Base-by-base conservation (phyloP, 768 basidiomycete genomes). In the Trametes villosa region DNA sequence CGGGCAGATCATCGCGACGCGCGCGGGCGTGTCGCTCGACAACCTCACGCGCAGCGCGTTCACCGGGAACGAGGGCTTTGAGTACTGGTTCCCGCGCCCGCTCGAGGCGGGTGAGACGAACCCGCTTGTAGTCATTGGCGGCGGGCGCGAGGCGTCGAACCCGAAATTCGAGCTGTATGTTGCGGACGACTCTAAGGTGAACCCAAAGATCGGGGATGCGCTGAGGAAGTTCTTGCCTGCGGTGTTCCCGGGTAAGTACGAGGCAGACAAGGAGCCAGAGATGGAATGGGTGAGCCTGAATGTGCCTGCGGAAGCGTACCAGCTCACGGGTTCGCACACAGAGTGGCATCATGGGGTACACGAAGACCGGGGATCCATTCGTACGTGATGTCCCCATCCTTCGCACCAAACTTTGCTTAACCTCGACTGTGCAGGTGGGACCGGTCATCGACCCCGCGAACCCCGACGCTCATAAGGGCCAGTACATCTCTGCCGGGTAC, bases 321-420 rank as follows among this genome's bases (percentile, higher is more conserved):
- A 22, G 31, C 45, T 27, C 33, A 36, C 47, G 11, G 11, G n/a
- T n/a, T n/a, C n/a, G 29, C 11, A 24, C n/a, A 45, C 65, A 92
- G 92, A 91, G 88, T 0, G 93, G 92, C 0, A 91, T 94, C 44
- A 92, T 92, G 90, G 92, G 85, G 0, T 90, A 76, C 65, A 89
- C 91, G 0, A 76, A 74, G 53, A 75, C 74, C 0, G 75, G 77
- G 0, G 86, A 88, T 68, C 91, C 91, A 0, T 85, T 91, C 53
- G 90, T 92, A 67, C 57, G 87, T 76, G 47, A 9, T 22, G 2
- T 20, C 2, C 12, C 4, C 30, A 3, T 18, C 22, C 13, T 9
- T 41, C n/a, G 15, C 15, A 27, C 9, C 11, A n/a, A 17, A 22
- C 9, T 24, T 12, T n/a, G n/a, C 29, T 57, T 13, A 29, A 26